Percentiles rank a stretch among this genome's conserved stretches.
Evolutionary conservation across 2,329 filamentous ascomycete genomes (phyloP).

Genomic region (Epichloe glyceriae): DNA sequence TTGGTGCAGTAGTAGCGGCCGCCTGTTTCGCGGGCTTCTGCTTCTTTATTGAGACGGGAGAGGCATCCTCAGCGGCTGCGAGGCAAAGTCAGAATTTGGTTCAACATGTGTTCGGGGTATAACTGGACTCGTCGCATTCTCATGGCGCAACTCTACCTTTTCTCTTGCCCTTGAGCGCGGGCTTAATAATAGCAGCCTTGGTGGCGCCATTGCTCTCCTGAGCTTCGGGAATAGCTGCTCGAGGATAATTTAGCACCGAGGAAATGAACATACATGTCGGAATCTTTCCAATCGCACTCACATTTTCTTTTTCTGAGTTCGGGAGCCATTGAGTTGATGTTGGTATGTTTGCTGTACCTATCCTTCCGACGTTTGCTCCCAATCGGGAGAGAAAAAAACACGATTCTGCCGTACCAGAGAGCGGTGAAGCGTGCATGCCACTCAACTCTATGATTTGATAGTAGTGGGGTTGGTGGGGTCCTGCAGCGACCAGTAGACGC

Average conservation of each 20-base stretch:
- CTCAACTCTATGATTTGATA: constrained; percentile 2
- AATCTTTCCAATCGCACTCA: constrained; percentile 8
- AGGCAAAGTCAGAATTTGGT: constrained; percentile 8
- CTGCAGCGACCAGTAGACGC: neutral
- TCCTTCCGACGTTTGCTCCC: neutral
- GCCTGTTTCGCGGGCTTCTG: constrained; percentile 10
- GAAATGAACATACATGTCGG: neutral
- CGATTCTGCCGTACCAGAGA: constrained; percentile 23
- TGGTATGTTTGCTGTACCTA: constrained; percentile 2
- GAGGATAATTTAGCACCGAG: constrained; percentile 8
- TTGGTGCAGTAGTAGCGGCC: neutral
- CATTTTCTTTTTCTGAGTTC: constrained; percentile 29
- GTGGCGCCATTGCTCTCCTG: constrained; percentile 18
- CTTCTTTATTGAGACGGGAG: constrained; percentile 24
- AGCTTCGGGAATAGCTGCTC: constrained; percentile 15
- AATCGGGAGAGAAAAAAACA: constrained; percentile 17
- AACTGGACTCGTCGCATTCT: neutral
- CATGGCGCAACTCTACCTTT: constrained; percentile 13
- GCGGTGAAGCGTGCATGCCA: constrained; percentile 18
- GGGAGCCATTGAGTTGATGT: constrained; percentile 28
- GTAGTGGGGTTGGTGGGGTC: neutral
- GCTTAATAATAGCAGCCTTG: constrained; percentile 20
- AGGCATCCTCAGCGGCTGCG: constrained; percentile 19
- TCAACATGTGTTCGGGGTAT: neutral
- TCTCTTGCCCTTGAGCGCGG: constrained; percentile 23